Evolutionary conservation across 2,329 filamentous ascomycete genomes (phyloP).

Genomic region (Fusarium pseudograminearum): DNA sequence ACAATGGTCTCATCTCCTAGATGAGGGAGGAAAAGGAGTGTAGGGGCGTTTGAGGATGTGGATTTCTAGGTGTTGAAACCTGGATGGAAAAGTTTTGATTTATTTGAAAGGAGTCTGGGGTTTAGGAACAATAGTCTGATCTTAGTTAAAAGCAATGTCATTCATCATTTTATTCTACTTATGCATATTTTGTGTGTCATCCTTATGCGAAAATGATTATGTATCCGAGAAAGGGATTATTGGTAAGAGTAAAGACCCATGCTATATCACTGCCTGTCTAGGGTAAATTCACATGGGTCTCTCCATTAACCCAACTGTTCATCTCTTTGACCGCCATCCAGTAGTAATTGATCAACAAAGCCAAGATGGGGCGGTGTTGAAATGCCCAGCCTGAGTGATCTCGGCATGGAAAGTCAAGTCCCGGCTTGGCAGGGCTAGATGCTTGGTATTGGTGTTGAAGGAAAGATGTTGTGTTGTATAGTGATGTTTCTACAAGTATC

Average conservation of each 20-base stretch:
- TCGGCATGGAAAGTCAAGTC: slow-evolving; percentile 15
- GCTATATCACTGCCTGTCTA: background rate
- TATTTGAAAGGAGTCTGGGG: background rate
- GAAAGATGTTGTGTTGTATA: too few species aligned
- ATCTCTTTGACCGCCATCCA: background rate
- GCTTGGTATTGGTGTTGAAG: background rate
- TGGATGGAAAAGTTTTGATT: background rate
- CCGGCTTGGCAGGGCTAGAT: slow-evolving; percentile 21
- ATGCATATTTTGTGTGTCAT: background rate
- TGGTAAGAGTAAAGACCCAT: background rate
- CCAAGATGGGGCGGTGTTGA: background rate
- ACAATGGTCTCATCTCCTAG: slow-evolving; percentile 30
- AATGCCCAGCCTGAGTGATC: background rate
- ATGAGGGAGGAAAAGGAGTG: background rate
- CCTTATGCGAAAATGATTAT: background rate
- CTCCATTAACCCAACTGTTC: background rate
- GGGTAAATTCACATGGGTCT: background rate
- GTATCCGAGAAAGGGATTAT: background rate
- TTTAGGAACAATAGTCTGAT: too few species aligned
- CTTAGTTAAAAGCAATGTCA: background rate
- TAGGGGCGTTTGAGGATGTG: background rate
- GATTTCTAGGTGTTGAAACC: background rate
- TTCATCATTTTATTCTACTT: background rate
- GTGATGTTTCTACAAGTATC: background rate
- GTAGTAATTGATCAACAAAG: background rate